A percentile compares a stretch with the other conserved stretches of the same genome.
Evolutionary conservation across 169 alveolate genomes (phyloP).

Genomic region (Cryptosporidium felis): DNA sequence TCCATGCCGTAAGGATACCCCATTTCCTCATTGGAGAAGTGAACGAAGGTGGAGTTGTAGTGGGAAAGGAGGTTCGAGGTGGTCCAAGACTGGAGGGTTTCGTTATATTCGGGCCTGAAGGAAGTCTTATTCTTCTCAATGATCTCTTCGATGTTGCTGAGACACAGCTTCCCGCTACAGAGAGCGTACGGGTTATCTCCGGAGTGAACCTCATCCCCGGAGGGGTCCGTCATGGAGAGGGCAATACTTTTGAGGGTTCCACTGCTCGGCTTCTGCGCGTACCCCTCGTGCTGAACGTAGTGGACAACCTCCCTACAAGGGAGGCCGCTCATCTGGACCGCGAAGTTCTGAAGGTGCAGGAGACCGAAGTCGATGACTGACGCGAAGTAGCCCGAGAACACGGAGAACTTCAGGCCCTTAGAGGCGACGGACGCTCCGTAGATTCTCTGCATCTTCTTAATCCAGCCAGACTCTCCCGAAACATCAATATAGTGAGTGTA

Average conservation of each 20-base stretch:
- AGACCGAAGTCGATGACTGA: constrained; percentile 31
- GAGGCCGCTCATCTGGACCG: constrained; percentile 57
- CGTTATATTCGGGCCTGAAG: constrained; percentile 13
- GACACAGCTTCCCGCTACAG: constrained; percentile 53
- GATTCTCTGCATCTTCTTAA: constrained; percentile 38
- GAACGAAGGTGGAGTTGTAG: neutral
- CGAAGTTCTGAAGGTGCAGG: constrained; percentile 54
- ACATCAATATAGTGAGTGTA: constrained; percentile 60
- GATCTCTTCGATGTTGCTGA: constrained; percentile 48
- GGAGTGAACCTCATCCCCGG: neutral
- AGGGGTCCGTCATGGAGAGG: neutral
- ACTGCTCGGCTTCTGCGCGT: constrained; percentile 1
- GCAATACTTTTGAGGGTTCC: constrained; percentile 38
- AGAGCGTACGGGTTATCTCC: constrained; percentile 15
- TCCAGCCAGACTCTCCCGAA: constrained; percentile 30
- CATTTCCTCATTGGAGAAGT: constrained; percentile 62
- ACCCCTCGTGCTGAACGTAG: constrained; percentile 35
- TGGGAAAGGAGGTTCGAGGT: constrained; percentile 14
- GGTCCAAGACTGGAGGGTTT: constrained; percentile 35
- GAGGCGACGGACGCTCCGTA: constrained; percentile 63
- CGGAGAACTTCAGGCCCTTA: constrained; percentile 36
- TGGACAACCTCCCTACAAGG: constrained; percentile 59
- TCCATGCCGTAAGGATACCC: constrained; percentile 71
- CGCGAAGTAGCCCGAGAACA: neutral
- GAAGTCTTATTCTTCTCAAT: constrained; percentile 20